Percentiles rank a stretch among this genome's conserved stretches.
These are phyloP conservation scores for Leishmania guyanensis DNA, from an alignment of 208 protist species.

Conservation along the genomic window DNA sequence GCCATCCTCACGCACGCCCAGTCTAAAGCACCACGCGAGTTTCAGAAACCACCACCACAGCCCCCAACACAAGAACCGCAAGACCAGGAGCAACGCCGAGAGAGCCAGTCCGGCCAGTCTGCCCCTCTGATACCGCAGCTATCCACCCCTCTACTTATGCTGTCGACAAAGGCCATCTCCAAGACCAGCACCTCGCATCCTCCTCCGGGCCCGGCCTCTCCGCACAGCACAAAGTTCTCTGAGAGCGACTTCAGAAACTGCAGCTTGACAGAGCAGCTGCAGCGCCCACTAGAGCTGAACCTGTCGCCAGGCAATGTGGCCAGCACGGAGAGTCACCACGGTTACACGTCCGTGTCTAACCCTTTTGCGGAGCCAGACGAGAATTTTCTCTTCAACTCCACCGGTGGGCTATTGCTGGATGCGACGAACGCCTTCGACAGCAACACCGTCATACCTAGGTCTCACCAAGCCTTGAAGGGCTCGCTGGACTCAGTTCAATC, in stretches of 20 bases:
- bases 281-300: neutral
- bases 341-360: constrained; percentile 13
- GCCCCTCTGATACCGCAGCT: neutral
- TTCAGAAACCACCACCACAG: neutral
- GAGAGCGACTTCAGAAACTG: neutral
- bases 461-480: neutral
- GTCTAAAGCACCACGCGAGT: neutral
- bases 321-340: neutral
- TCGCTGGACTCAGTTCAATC: constrained; percentile 1
- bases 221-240: neutral
- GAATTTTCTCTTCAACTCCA: neutral
- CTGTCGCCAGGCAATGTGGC: neutral
- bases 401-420: neutral
- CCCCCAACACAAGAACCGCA: constrained; percentile 12
- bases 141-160: neutral
- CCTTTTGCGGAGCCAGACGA: constrained; percentile 17
- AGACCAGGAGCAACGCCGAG: constrained; percentile 1
- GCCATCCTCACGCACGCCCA: neutral
- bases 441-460: neutral
- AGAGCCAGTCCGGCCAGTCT: neutral
- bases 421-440: neutral
- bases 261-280: neutral
- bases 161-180: neutral
- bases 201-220: neutral
- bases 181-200: neutral